Evolutionary conservation across 768 basidiomycete species (phyloP).

Genomic region (Mycena rebaudengoi): DNA sequence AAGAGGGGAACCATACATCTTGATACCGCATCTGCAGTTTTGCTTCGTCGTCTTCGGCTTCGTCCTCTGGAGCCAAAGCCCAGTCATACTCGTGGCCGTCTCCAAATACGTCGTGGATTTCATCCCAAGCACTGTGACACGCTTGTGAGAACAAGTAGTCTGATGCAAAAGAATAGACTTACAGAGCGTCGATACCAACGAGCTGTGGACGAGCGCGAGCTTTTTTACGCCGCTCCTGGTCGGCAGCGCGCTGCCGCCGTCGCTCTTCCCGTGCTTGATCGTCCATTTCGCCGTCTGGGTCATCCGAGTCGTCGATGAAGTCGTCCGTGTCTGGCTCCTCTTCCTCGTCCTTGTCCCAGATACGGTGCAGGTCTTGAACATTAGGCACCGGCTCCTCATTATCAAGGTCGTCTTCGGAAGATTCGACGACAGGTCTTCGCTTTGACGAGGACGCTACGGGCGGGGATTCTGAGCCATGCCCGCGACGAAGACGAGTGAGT

Average conservation of each 20-base stretch:
- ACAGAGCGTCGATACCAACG: slow-evolving; percentile 85
- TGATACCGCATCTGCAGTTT: slow-evolving; percentile 85
- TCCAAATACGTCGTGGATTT: slow-evolving; percentile 96
- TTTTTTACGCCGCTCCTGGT: slow-evolving; percentile 74
- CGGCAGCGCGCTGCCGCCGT: slow-evolving; percentile 70
- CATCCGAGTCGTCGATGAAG: slow-evolving; percentile 85
- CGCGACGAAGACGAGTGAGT: slow-evolving; percentile 75
- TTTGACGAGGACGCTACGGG: slow-evolving; percentile 69
- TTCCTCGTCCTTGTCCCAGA: slow-evolving; percentile 91
- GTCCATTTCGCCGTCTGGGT: slow-evolving; percentile 73
- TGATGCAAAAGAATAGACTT: background rate
- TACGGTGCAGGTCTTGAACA: slow-evolving; percentile 70
- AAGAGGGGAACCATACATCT: slow-evolving; percentile 62
- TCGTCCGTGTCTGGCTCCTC: slow-evolving; percentile 81
- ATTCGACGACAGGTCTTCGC: slow-evolving; percentile 67
- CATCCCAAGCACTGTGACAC: slow-evolving; percentile 89
- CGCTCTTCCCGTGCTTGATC: slow-evolving; percentile 81
- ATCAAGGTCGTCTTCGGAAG: slow-evolving; percentile 82
- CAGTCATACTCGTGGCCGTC: slow-evolving; percentile 97
- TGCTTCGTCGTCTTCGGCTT: slow-evolving; percentile 56
- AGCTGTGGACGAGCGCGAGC: slow-evolving; percentile 72
- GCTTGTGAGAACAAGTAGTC: slow-evolving; percentile 21
- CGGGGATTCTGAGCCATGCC: slow-evolving; percentile 75
- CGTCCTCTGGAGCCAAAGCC: slow-evolving; percentile 88
- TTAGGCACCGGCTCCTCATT: slow-evolving; percentile 60